These are phyloP conservation scores for Alternaria sp. DNA, from an alignment of 2,329 filamentous ascomycete species.

Conservation along the genomic window DNA sequence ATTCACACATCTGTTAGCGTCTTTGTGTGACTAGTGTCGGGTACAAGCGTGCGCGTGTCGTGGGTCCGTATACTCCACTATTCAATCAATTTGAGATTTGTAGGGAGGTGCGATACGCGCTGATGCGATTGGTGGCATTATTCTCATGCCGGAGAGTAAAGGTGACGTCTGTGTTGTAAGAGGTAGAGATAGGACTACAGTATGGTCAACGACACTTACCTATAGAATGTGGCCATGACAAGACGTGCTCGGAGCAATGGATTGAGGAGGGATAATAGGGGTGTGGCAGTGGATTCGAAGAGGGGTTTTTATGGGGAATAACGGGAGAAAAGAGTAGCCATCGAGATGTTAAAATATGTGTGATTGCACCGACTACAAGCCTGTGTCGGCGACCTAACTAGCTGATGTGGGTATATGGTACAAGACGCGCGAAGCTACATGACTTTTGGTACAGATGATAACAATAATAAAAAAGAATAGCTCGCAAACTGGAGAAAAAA, in stretches of 20 bases:
- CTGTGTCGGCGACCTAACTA: neutral
- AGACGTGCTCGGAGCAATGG: constrained; percentile 3
- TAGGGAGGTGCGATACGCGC: neutral
- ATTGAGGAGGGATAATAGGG: constrained; percentile 1
- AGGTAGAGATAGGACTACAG: neutral
- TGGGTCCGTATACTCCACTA: neutral
- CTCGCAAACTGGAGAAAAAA: neutral
- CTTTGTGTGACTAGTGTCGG: neutral
- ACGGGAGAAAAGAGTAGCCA: neutral
- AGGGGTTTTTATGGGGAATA: neutral
- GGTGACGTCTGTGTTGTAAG: neutral
- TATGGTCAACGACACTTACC: neutral
- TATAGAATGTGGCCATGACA: neutral
- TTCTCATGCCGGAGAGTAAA: neutral
- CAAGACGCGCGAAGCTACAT: neutral
- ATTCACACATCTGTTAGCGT: neutral
- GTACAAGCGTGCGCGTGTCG: neutral
- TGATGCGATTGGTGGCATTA: neutral
- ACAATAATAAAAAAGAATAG: neutral
- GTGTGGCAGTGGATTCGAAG: constrained; percentile 1
- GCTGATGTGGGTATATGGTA: neutral
- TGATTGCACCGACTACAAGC: neutral
- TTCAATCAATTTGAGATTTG: neutral
- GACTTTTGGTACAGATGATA: neutral
- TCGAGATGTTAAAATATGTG: neutral